These are phyloP conservation scores for Cutaneotrichosporon sp. DNA, from an alignment of 1,284 basidiomycete species.

Conservation along the genomic window DNA sequence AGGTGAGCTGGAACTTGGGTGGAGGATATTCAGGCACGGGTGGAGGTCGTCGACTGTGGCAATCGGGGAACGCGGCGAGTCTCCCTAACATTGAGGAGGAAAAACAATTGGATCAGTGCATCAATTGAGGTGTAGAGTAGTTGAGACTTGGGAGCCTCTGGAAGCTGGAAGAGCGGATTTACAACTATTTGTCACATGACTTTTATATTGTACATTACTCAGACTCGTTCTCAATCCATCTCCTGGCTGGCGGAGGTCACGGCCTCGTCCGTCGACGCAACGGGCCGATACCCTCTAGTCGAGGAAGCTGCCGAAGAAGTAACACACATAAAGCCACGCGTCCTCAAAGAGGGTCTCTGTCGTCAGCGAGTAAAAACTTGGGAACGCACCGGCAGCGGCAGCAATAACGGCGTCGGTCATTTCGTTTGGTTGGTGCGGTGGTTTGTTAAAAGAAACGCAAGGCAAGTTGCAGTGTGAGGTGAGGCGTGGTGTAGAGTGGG, in stretches of 20 bases:
- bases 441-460: neutral
- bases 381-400: neutral
- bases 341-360: neutral
- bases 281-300: neutral
- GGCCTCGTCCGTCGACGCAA: too few species aligned
- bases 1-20: constrained; percentile 9
- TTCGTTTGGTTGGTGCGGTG: neutral
- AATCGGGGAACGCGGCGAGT: neutral
- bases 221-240: too few species aligned
- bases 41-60: neutral
- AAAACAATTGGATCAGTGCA: too few species aligned
- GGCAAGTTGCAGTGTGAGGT: neutral
- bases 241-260: too few species aligned
- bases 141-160: too few species aligned
- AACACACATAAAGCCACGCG: neutral
- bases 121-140: too few species aligned
- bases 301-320: constrained; percentile 1
- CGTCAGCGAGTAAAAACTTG: neutral
- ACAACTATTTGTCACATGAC: too few species aligned
- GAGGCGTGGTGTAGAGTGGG: neutral
- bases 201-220: too few species aligned
- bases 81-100: neutral
- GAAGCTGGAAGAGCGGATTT: too few species aligned
- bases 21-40: neutral
- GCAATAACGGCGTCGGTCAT: neutral